Conservation (phyloP, 768 basidiomycete species). For the Phanerochaete carnosa region DNA sequence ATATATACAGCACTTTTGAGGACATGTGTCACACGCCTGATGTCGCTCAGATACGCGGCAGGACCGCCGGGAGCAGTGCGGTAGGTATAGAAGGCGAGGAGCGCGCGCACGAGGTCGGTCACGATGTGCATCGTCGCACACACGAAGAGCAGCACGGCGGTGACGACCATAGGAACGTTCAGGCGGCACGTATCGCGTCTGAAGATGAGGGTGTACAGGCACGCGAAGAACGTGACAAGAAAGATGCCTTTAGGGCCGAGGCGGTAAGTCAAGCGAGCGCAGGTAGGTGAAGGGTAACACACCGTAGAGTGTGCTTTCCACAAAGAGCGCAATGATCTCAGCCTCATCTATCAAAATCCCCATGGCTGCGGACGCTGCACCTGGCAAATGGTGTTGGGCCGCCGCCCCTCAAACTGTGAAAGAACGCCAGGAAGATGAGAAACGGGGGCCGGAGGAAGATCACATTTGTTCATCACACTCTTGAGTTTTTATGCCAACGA, state of each 20-base stretch:
- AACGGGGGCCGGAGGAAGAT: neutral
- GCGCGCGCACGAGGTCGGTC: constrained; percentile 5
- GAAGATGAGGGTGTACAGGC: constrained; percentile 5
- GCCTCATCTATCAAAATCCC: constrained; percentile 2
- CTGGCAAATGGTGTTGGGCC: neutral
- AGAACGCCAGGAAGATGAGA: neutral
- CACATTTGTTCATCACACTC: too few species aligned
- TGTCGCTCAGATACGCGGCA: neutral
- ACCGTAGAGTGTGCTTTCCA: constrained; percentile 9
- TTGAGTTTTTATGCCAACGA: neutral
- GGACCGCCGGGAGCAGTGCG: neutral
- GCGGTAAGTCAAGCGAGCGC: neutral
- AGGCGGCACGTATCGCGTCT: neutral
- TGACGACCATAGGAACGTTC: constrained; percentile 6
- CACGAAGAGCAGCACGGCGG: constrained; percentile 7
- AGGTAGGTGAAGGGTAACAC: neutral
- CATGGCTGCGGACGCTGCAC: neutral
- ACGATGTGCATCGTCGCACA: constrained; percentile 8
- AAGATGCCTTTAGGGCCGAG: neutral
- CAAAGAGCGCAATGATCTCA: constrained; percentile 6
- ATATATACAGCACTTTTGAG: constrained; percentile 11
- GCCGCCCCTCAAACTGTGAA: neutral
- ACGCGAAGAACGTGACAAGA: constrained; percentile 1
- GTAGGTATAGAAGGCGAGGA: constrained; percentile 3
- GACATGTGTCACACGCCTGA: constrained; percentile 2